Conservation (phyloP, 2,329 filamentous ascomycete species). For the Tympanopsis confertula region DNA sequence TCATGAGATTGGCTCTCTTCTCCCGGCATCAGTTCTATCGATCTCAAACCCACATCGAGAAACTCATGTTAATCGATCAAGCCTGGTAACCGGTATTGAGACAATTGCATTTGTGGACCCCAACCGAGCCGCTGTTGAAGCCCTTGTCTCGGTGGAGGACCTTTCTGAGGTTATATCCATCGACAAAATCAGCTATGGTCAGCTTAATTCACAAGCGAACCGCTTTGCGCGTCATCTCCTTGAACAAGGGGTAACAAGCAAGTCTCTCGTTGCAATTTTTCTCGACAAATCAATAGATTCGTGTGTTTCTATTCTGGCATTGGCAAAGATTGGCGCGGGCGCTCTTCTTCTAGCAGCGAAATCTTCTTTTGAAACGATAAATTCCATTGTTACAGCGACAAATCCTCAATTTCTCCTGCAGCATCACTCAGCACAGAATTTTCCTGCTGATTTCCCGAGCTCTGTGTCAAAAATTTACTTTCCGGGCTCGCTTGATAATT, state of each 20-base stretch:
- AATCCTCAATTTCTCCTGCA: conserved; percentile 33
- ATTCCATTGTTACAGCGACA: conserved; percentile 51
- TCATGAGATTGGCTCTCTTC: no score
- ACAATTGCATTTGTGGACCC: no score
- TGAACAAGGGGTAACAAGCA: conserved; percentile 28
- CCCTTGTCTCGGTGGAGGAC: no score
- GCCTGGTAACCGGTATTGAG: no score
- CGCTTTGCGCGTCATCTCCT: conserved; percentile 45
- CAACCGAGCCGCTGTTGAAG: no score
- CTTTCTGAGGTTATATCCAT: conserved; percentile 16
- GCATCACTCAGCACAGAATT: conserved; percentile 5
- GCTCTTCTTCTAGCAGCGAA: conserved; percentile 70
- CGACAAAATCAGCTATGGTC: conserved; percentile 44
- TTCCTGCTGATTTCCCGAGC: conserved; percentile 14
- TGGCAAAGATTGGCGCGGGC: conserved; percentile 63
- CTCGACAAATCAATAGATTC: conserved; percentile 67
- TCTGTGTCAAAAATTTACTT: no score
- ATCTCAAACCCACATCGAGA: no score
- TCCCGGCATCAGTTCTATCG: no score
- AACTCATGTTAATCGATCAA: no score
- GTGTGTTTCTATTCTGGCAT: conserved; percentile 64
- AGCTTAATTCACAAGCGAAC: conserved; percentile 56
- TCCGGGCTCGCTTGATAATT: no score
- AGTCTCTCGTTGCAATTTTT: conserved; percentile 57
- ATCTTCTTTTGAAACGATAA: conserved; percentile 50